These are phyloP conservation scores for Sisymbrium irio DNA, from an alignment of 345 rosid species.

Conservation along the genomic window DNA sequence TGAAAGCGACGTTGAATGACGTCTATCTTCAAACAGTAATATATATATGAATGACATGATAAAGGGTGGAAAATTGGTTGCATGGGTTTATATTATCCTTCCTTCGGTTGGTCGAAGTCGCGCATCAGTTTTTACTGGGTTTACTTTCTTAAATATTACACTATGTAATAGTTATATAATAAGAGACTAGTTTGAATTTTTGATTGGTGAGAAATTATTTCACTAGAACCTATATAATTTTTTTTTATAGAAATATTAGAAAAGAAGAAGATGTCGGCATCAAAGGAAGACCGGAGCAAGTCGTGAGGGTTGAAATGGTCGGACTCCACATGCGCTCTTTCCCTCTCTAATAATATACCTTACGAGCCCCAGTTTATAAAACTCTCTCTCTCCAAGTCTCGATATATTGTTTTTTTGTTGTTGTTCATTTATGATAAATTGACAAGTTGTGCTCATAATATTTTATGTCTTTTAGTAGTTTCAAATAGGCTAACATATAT, in stretches of 20 bases:
- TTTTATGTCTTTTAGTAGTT: background rate
- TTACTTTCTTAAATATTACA: background rate
- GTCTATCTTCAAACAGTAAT: background rate
- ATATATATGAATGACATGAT: background rate
- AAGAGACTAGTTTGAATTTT: constrained; percentile 12
- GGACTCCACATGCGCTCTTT: constrained; percentile 32
- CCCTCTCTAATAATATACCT: constrained; percentile 23
- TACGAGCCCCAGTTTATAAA: background rate
- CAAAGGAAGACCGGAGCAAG: constrained; percentile 31
- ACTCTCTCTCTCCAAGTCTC: background rate
- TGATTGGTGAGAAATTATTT: constrained; percentile 2
- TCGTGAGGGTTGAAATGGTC: constrained; percentile 39
- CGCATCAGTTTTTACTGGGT: background rate
- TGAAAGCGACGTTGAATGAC: constrained; percentile 11
- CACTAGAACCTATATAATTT: background rate
- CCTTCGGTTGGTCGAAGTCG: constrained; percentile 11
- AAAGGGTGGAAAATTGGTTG: constrained; percentile 10
- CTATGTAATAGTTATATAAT: background rate
- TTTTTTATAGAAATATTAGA: background rate
- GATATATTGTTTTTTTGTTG: background rate
- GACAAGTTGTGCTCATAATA: background rate
- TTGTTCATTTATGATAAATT: background rate
- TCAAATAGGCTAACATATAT: background rate
- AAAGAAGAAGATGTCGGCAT: constrained; percentile 25
- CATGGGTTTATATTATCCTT: constrained; percentile 11